phyloP scores from a whole-genome alignment of 306 rosid genomes.

The Delonix regia region DNA sequence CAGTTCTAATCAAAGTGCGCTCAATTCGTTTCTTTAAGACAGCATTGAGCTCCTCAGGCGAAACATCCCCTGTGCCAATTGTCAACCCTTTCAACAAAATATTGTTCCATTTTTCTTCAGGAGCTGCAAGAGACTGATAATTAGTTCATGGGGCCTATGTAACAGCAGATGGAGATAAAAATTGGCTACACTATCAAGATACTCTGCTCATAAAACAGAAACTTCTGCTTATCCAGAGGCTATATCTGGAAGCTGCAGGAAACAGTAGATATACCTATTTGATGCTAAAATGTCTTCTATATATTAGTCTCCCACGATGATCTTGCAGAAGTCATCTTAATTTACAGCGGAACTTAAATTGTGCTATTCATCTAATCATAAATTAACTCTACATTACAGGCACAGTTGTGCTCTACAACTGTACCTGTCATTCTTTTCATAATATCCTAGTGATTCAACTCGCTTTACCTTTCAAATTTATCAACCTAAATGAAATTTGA shows the following conservation, averaged over 20 bases:
- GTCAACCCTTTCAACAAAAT: slow-evolving; percentile 75
- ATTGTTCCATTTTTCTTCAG: slow-evolving; percentile 87
- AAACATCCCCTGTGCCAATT: slow-evolving; percentile 69
- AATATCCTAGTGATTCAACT: slow-evolving; percentile 16
- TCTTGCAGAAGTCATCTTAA: neutral
- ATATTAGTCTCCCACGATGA: neutral
- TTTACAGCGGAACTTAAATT: too few relatives aligned
- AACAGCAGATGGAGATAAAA: slow-evolving; percentile 7
- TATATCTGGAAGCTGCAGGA: slow-evolving; percentile 3
- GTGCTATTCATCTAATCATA: slow-evolving; percentile 22
- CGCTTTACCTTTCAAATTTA: slow-evolving; percentile 12
- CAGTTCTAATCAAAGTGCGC: slow-evolving; percentile 89
- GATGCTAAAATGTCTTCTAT: slow-evolving; percentile 12
- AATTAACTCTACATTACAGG: slow-evolving; percentile 1
- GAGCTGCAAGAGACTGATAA: slow-evolving; percentile 58
- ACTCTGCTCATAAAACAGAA: neutral
- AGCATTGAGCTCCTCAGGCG: slow-evolving; percentile 66
- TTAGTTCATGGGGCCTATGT: slow-evolving; percentile 15
- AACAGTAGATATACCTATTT: slow-evolving; percentile 3
- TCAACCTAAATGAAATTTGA: slow-evolving; percentile 26
- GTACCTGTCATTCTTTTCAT: neutral
- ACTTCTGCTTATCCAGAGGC: neutral
- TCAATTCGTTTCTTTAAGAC: slow-evolving; percentile 86
- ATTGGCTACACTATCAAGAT: slow-evolving; percentile 6
- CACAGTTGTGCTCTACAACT: neutral